Evolutionary conservation across 129 eudicot genomes (phyloP), one percentile per base, ranked within the genome.

Genomic region (Flaveria bidentis): DNA sequence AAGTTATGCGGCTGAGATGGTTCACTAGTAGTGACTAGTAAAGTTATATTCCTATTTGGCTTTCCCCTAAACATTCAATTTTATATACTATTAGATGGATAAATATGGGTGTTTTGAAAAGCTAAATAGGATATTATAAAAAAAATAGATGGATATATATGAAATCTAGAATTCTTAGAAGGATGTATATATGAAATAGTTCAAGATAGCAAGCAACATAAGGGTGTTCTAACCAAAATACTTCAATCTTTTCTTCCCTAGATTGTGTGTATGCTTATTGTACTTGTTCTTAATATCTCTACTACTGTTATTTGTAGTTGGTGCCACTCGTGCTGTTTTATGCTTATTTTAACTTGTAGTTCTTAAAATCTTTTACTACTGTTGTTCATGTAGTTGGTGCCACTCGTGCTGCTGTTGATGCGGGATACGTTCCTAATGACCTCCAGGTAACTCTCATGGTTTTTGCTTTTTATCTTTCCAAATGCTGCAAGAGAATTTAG

Each of bases 321-420:
- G 97, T 65, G 98, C 98, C 13, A 9, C 50, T 45, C 11, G 12
- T 20, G 28, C 15, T 52, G 16, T 64, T 17, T 6, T 41, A 26
- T 45, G 39, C 12, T 55, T 50, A 28, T 62, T 72, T 67, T 52
- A 64, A 65, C 14, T 63, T 79, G 26, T 78, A 47, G 36, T 41
- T 61, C 61, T 23, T 72, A 22, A 72, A 65, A 13, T 65, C 28
- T 7, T 64, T 64, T 25, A 6, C 18, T 41, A 2, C 14, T 65
- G 55, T 74, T 80, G 53, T 82, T 55, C 67, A 63, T 44, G 33
- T 71, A 94, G 98, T 94, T 84, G 98, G 98, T 65, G 98, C 98
- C 60, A 94, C 97, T 74, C 93, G 98, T 84, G 98, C 98, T 76
- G 97, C 98, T 78, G 98, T 94, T 44, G 98, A 94, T 84, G 97